A percentile compares a stretch with the other conserved stretches of the same genome.
phyloP scores from a whole-genome alignment of 139 green algal genomes.

The Volvox reticuliferus region DNA sequence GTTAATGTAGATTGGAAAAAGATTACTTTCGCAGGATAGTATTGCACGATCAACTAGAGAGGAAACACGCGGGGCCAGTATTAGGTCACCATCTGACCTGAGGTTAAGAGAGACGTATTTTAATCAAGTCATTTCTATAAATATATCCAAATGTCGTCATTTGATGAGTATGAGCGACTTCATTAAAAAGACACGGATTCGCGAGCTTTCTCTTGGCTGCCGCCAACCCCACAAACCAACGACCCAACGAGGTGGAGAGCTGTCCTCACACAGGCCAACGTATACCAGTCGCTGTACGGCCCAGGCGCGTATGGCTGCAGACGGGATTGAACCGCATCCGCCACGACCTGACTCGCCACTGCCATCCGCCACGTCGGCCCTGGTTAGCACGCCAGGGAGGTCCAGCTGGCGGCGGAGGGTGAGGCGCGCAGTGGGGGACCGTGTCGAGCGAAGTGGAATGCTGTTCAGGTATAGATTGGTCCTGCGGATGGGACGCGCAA shows the following conservation, averaged over 20 bases:
- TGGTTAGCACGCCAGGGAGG: background rate
- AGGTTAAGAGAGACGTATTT: too few relatives aligned
- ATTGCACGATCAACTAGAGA: too few relatives aligned
- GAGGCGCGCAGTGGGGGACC: constrained; percentile 31
- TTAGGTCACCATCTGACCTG: too few relatives aligned
- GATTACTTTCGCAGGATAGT: too few relatives aligned
- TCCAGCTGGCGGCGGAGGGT: background rate
- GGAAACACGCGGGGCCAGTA: too few relatives aligned
- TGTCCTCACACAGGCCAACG: constrained; percentile 49
- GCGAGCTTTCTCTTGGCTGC: too few relatives aligned
- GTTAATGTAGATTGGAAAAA: too few relatives aligned
- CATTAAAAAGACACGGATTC: too few relatives aligned
- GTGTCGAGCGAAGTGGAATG: constrained; percentile 42
- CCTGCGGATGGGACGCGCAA: background rate
- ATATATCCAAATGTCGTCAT: too few relatives aligned
- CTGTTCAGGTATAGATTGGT: constrained; percentile 56
- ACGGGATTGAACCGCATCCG: constrained; percentile 40
- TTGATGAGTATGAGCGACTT: too few relatives aligned
- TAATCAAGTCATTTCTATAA: too few relatives aligned
- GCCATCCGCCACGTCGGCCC: constrained; percentile 37
- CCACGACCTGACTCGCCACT: constrained; percentile 44
- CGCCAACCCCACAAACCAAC: background rate
- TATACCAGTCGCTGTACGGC: constrained; percentile 43
- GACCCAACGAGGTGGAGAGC: background rate
- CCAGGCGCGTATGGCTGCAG: background rate